Base-by-base conservation (phyloP, 371 early-diverging fungal genomes). In the Syncephalastrum monosporum region DNA sequence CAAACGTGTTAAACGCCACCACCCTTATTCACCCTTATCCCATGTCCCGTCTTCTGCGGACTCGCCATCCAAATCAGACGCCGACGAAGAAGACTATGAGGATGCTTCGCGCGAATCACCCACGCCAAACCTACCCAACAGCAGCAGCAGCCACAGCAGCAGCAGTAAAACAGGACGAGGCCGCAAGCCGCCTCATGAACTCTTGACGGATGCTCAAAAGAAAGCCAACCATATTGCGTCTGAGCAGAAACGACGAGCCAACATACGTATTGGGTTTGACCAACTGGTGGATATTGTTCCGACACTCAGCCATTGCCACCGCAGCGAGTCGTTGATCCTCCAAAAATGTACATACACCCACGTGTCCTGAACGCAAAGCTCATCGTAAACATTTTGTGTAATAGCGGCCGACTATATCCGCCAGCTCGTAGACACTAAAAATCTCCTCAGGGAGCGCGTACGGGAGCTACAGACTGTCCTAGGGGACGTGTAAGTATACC, bases 161-260 rank as follows among this genome's bases (percentile, higher is more conserved):
- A 33, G 4, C 16, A 33, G 55, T 12, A 55, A 58, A 38, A 27
- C 43, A 25, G 61, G 66, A 5, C 53, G 66, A 24, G 61, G 61
- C 13, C 53, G 61, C 42, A 66, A 66, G 47, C 61, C 66, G 42
- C 60, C 66, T 13, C 66, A 66, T 56, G 88, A 91, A 62, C 81
- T 91, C 5, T 69, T 93, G 59, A 89, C 92, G 0, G 91, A 90
- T 52, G 84, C 85, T 3, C 90, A 94, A 57, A 93, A 94, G 68
- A 82, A 89, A 50, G 86, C 90, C 6, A 95, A 93, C 70, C 95
- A 95, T 71, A 93, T 95, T 64, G 90, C 87, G 5, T 87, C 87
- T 14, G 93, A 93, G 68, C 89, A 93, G 65, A 88, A 90, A 68
- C 86, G 93, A 53, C 77, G 93, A 5, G 83, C 86, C 29, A 88